Percentiles rank a stretch among this genome's conserved stretches.
Evolutionary conservation across 139 green algal genomes (phyloP).

Genomic region (Chlorella vulgaris): DNA sequence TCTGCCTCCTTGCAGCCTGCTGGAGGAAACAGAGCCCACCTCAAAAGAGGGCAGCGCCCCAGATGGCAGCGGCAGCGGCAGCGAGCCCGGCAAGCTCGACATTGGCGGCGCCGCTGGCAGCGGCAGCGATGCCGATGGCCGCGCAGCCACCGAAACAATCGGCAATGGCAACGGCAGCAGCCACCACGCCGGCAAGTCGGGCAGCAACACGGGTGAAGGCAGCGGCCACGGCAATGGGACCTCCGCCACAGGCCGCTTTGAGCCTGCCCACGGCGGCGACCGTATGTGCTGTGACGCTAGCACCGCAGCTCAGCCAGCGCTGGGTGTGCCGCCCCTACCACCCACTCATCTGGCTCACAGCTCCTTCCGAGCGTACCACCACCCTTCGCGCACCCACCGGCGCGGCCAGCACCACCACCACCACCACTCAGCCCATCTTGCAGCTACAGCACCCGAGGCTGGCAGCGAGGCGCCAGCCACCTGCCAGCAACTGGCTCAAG

Average conservation of each 20-base stretch:
- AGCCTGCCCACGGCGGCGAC: neutral
- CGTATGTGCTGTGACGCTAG: slow-evolving; percentile 6
- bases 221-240: neutral
- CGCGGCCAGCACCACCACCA: slow-evolving; percentile 5
- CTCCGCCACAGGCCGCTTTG: neutral
- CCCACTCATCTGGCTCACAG: neutral
- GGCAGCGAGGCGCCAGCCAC: slow-evolving; percentile 16
- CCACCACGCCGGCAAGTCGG: neutral
- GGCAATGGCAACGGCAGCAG: slow-evolving; percentile 48
- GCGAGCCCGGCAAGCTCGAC: neutral
- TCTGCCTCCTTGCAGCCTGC: neutral
- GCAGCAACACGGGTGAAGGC: slow-evolving; percentile 6
- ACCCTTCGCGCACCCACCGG: neutral
- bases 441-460: slow-evolving; percentile 5
- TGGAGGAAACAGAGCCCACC: slow-evolving; percentile 60
- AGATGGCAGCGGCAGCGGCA: slow-evolving; percentile 22
- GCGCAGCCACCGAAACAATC: slow-evolving; percentile 18
- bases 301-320: neutral
- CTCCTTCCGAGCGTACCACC: slow-evolving; percentile 4
- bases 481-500: neutral
- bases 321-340: neutral
- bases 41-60: slow-evolving; percentile 70
- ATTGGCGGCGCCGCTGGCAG: slow-evolving; percentile 19
- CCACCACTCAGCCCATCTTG: neutral
- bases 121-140: slow-evolving; percentile 33